Base-by-base conservation (phyloP, 2,329 filamentous ascomycete species). In the Alternaria sp. region DNA sequence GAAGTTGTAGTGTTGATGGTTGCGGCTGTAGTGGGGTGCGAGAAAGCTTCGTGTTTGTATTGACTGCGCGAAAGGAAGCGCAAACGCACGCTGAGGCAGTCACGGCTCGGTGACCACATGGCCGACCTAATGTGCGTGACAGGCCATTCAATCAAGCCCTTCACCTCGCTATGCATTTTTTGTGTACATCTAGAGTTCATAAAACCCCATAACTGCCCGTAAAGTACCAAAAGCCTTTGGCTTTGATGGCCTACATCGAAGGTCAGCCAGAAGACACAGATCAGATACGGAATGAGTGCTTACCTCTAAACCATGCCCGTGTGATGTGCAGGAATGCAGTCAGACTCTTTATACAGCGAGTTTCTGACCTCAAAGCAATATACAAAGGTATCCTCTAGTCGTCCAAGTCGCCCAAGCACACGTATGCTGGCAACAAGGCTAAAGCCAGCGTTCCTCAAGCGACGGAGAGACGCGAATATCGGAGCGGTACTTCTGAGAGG, bases 81-180 rank as follows among this genome's bases (percentile, higher is more conserved):
- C 42, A 14, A 9, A 23, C 28, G 42, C 28, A 31, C 28, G 10
- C n/a, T 8, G 28, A 4, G 28, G n/a, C n/a, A 24, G 42, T 23
- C 11, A 29, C 42, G 3, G 17, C 28, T 6, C 11, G 0, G 28
- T 3, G n/a, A 14, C 11, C 42, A 46, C 42, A 11, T 33, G 28
- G 7, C 2, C 21, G 11, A 24, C 10, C 6, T 9, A 6, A 24
- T 5, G 10, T 21, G 17, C 17, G n/a, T 23, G 28, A 33, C 21
- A 46, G 1, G 2, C 11, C 0, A 17, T 23, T 9, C 1, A 14
- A 6, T 11, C 11, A 46, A n/a, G 42, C 10, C 23, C 10, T 5
- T 4, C 6, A 4, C n/a, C 9, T 3, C 0, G 10, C 36, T 8
- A 4, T 4, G 2, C n/a, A 10, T 11, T 0, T 3, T 21, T 37